A percentile compares a stretch with the other conserved stretches of the same genome.
These are phyloP conservation scores for Kentomonas sorsogonicus DNA, from an alignment of 208 protist genomes.

Conservation along the genomic window DNA sequence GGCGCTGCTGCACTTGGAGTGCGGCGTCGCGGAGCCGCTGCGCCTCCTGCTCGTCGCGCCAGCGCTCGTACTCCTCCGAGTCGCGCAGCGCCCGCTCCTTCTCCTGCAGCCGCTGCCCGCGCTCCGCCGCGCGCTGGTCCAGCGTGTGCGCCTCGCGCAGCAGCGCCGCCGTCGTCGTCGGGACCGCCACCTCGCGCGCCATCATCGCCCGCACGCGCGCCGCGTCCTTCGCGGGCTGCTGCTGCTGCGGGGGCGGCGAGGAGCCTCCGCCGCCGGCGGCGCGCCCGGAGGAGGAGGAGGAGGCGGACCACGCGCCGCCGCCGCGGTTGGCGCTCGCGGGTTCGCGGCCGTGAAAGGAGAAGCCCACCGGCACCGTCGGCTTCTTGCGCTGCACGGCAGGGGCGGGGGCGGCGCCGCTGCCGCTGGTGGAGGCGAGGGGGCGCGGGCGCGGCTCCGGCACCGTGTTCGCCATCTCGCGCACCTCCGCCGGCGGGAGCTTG, in stretches of 20 bases:
- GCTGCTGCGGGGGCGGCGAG: neutral
- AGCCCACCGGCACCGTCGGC: constrained; percentile 24
- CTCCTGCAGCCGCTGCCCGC: constrained; percentile 29
- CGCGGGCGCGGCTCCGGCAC: constrained; percentile 56
- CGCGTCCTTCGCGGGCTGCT: neutral
- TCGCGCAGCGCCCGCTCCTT: constrained; percentile 44
- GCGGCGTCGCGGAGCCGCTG: constrained; percentile 21
- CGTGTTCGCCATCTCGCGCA: constrained; percentile 68
- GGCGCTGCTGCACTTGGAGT: constrained; percentile 25
- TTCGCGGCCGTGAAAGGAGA: constrained; percentile 24
- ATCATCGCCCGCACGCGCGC: constrained; percentile 27
- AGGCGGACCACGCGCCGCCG: neutral
- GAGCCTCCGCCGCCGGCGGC: neutral
- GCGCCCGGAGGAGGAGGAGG: neutral
- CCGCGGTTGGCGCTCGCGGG: neutral
- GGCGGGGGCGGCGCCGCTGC: constrained; percentile 2
- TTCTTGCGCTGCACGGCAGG: constrained; percentile 6
- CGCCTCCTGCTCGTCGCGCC: constrained; percentile 39
- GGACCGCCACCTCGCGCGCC: constrained; percentile 27
- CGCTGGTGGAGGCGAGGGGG: constrained; percentile 20
- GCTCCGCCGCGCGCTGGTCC: constrained; percentile 26
- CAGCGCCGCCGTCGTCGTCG: constrained; percentile 45
- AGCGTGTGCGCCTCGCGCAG: constrained; percentile 53
- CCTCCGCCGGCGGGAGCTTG: constrained; percentile 51
- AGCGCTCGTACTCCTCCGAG: constrained; percentile 42